These are phyloP conservation scores for Coccinonectria pachysandricola DNA, from an alignment of 2,329 filamentous ascomycete genomes.

Conservation along the genomic window DNA sequence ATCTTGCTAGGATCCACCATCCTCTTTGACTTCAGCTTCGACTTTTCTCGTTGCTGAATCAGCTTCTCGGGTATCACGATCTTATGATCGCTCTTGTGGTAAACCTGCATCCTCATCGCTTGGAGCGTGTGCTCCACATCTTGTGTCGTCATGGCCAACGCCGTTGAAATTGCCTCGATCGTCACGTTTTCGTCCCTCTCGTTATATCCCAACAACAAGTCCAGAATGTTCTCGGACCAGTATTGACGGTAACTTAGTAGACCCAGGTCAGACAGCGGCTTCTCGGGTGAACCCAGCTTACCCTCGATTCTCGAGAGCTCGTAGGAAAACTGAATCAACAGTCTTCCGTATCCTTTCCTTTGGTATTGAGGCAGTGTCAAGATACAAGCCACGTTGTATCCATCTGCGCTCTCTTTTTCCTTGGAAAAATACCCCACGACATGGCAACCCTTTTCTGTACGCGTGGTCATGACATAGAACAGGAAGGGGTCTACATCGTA, in stretches of 20 bases:
- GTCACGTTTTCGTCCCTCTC: slow-evolving; percentile 63
- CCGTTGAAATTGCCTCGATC: slow-evolving; percentile 71
- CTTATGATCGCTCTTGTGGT: slow-evolving; percentile 94
- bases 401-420: slow-evolving; percentile 93
- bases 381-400: slow-evolving; percentile 97
- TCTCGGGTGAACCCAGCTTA: slow-evolving; percentile 92
- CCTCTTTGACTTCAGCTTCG: slow-evolving; percentile 66
- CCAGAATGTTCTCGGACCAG: slow-evolving; percentile 92
- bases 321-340: slow-evolving; percentile 96
- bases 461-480: slow-evolving; percentile 94
- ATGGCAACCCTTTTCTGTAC: slow-evolving; percentile 82
- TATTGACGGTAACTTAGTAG: slow-evolving; percentile 92
- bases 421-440: slow-evolving; percentile 99
- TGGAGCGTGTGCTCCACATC: slow-evolving; percentile 94
- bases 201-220: slow-evolving; percentile 66
- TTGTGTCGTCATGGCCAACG: slow-evolving; percentile 90
- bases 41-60: slow-evolving; percentile 68
- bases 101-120: slow-evolving; percentile 88
- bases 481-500: slow-evolving; percentile 99
- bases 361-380: slow-evolving; percentile 94
- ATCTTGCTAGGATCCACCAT: slow-evolving; percentile 68
- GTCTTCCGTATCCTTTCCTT: slow-evolving; percentile 81
- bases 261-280: slow-evolving; percentile 88
- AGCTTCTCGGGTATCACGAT: slow-evolving; percentile 83
- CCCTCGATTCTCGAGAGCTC: slow-evolving; percentile 91